These are phyloP conservation scores for Eurotiales sp. DNA, from an alignment of 2,329 filamentous ascomycete species.

Conservation along the genomic window DNA sequence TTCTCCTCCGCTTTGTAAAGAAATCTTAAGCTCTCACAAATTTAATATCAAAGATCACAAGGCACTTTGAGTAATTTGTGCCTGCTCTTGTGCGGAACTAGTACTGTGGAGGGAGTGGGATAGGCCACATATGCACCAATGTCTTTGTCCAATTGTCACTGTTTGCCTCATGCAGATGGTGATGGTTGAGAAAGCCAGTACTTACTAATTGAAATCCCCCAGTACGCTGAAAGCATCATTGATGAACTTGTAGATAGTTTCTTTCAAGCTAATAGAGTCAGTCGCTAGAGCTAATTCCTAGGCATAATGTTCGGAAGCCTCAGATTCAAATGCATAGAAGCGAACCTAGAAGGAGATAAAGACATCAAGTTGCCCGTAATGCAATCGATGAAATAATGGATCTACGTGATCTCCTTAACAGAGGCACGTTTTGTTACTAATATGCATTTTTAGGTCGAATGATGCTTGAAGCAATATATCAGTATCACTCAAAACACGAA, in stretches of 20 bases:
- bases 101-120: constrained; percentile 6
- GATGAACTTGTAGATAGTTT: constrained; percentile 26
- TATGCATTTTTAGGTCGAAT: too few relatives aligned
- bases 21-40: not conserved
- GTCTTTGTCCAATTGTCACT: constrained; percentile 30
- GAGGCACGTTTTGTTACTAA: too few relatives aligned
- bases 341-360: constrained; percentile 34
- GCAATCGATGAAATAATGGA: too few relatives aligned
- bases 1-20: not conserved
- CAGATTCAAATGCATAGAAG: constrained; percentile 28
- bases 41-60: not conserved
- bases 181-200: constrained; percentile 24
- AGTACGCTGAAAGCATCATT: constrained; percentile 4
- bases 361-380: constrained; percentile 30
- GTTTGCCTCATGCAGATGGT: constrained; percentile 20
- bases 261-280: constrained; percentile 34
- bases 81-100: not conserved
- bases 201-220: not conserved
- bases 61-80: not conserved
- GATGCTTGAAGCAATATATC: too few relatives aligned
- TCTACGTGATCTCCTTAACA: too few relatives aligned
- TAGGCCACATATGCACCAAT: constrained; percentile 28
- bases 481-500: too few relatives aligned
- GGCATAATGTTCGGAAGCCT: constrained; percentile 23
- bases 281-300: constrained; percentile 32